Evolutionary conservation across 2,329 filamentous ascomycete species (phyloP).

Genomic region (Penicillium sp.): DNA sequence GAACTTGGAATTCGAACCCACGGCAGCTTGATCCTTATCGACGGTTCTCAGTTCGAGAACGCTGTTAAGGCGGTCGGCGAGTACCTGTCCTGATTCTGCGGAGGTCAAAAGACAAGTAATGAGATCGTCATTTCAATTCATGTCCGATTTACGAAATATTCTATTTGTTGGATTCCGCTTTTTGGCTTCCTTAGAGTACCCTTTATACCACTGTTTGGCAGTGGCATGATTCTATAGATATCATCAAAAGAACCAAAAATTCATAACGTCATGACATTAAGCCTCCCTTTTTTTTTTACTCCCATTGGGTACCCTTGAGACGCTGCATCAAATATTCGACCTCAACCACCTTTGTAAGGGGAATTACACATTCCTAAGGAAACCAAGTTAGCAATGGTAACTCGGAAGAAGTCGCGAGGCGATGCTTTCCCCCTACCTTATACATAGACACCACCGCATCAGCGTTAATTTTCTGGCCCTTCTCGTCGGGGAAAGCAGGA

Average conservation of each 20-base stretch:
- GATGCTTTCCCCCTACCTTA: conserved; percentile 50
- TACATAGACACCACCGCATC: conserved; percentile 92
- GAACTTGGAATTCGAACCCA: conserved; percentile 85
- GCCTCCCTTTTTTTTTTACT: conserved; percentile 30
- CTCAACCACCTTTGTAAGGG: conserved; percentile 96
- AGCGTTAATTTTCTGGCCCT: conserved; percentile 77
- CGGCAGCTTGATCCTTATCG: conserved; percentile 85
- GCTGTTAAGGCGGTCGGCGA: conserved; percentile 77
- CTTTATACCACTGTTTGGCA: background rate
- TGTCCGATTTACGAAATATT: conserved; percentile 24
- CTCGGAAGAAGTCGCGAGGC: background rate
- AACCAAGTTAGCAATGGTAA: conserved; percentile 2
- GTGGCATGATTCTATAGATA: conserved; percentile 16
- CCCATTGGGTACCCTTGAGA: conserved; percentile 61
- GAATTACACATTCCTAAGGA: conserved; percentile 76
- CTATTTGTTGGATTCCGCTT: conserved; percentile 11
- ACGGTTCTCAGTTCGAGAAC: conserved; percentile 73
- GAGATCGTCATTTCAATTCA: conserved; percentile 19
- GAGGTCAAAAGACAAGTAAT: background rate
- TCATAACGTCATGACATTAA: conserved; percentile 22
- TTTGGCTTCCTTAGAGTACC: conserved; percentile 3
- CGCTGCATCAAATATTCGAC: conserved; percentile 98
- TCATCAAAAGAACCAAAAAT: conserved; percentile 15
- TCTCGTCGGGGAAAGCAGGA: conserved; percentile 63
- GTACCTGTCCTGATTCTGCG: conserved; percentile 58